Conservation (phyloP, 2,329 filamentous ascomycete species). For the Diplodia corticola region DNA sequence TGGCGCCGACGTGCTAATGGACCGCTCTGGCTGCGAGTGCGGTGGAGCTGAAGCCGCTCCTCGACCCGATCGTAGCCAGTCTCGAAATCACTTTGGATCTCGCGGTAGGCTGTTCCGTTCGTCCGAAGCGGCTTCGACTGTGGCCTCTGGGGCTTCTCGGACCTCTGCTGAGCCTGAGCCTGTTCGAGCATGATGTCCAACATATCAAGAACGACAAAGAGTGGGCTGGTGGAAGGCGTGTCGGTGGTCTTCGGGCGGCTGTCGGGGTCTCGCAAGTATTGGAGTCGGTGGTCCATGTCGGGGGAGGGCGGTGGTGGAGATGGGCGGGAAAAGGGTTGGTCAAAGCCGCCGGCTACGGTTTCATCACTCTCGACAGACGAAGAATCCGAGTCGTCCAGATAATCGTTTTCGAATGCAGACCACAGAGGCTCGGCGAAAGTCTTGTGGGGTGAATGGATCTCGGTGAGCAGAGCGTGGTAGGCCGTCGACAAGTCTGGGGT, state of each 20-base stretch:
- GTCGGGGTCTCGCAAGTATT: background rate
- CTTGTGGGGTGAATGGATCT: constrained; percentile 10
- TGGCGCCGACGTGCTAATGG: background rate
- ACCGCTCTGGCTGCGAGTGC: constrained; percentile 6
- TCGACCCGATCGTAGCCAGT: background rate
- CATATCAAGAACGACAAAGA: constrained; percentile 19
- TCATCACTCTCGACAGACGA: background rate
- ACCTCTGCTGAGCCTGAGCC: background rate
- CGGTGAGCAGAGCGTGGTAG: constrained; percentile 20
- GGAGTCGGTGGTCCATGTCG: background rate
- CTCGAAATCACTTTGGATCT: constrained; percentile 1
- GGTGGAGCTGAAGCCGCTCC: constrained; percentile 1
- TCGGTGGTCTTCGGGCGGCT: background rate
- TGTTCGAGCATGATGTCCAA: constrained; percentile 20
- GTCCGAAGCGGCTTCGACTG: background rate
- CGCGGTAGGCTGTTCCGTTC: background rate
- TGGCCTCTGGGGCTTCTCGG: background rate
- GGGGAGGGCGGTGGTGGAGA: constrained; percentile 14
- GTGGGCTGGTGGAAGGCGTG: constrained; percentile 10
- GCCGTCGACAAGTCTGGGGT: constrained; percentile 14
- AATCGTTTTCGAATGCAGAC: constrained; percentile 3
- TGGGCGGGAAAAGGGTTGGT: background rate
- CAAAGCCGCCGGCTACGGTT: constrained; percentile 1
- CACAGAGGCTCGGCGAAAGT: background rate
- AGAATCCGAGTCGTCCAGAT: constrained; percentile 8